A percentile compares a stretch with the other conserved stretches of the same genome.
phyloP scores from a whole-genome alignment of 2,329 filamentous ascomycete species.

The Penicillium sclerotiorum region DNA sequence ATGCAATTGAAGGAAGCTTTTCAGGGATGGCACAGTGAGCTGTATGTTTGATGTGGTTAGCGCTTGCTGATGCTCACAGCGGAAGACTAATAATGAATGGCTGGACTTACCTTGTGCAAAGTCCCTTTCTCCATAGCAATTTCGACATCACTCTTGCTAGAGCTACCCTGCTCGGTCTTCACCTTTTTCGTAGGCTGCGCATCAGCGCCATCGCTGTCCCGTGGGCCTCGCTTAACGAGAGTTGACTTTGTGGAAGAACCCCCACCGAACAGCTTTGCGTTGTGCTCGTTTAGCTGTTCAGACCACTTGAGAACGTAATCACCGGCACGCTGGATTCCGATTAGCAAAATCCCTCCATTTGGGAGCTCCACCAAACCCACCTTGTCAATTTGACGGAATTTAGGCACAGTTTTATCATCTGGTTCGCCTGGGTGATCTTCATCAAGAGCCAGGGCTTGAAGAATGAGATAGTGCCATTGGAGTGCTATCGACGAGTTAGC shows the following conservation, averaged over 20 bases:
- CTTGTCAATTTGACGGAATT: slow-evolving; percentile 85
- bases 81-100: background rate
- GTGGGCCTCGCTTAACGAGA: slow-evolving; percentile 51
- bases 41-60: slow-evolving; percentile 15
- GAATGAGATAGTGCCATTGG: slow-evolving; percentile 95
- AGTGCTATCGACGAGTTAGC: slow-evolving; percentile 54
- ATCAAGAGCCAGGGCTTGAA: slow-evolving; percentile 87
- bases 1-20: slow-evolving; percentile 49
- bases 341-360: slow-evolving; percentile 5
- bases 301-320: slow-evolving; percentile 79
- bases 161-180: slow-evolving; percentile 42
- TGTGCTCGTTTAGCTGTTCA: slow-evolving; percentile 64
- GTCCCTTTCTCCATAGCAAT: slow-evolving; percentile 45
- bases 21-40: slow-evolving; percentile 52
- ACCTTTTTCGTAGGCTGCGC: slow-evolving; percentile 47
- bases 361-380: slow-evolving; percentile 26
- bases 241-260: slow-evolving; percentile 46
- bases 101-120: slow-evolving; percentile 43
- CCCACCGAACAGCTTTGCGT: slow-evolving; percentile 43
- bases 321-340: slow-evolving; percentile 63
- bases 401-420: slow-evolving; percentile 80
- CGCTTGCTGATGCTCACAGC: background rate
- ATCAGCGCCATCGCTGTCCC: slow-evolving; percentile 20
- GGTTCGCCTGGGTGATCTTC: slow-evolving; percentile 79
- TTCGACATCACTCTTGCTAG: slow-evolving; percentile 41